Evolutionary conservation across 2,329 filamentous ascomycete species (phyloP).

Genomic region (Stagonosporopsis vannaccii): DNA sequence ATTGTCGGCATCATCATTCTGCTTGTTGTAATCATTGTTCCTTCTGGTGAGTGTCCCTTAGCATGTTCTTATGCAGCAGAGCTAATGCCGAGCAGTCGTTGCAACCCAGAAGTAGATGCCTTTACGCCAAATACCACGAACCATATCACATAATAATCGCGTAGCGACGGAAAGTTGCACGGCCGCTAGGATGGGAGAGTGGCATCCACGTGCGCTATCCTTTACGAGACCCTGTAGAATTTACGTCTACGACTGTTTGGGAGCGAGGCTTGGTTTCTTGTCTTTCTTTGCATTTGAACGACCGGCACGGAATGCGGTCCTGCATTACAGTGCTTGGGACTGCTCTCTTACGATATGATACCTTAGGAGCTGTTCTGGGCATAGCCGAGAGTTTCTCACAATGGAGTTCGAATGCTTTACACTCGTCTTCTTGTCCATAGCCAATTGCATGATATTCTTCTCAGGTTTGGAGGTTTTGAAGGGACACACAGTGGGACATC

Average conservation of each 20-base stretch:
- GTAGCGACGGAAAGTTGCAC: constrained; percentile 29
- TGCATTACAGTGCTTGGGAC: constrained; percentile 22
- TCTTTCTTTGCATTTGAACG: constrained; percentile 47
- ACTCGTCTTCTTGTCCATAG: constrained; percentile 34
- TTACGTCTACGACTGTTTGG: constrained; percentile 46
- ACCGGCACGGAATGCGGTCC: constrained; percentile 33
- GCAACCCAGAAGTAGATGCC: constrained; percentile 34
- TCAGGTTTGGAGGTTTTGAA: neutral
- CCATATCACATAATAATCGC: constrained; percentile 43
- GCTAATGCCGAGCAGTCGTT: constrained; percentile 36
- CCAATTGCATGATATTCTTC: constrained; percentile 22
- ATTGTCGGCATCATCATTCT: constrained; percentile 90
- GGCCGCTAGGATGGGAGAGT: constrained; percentile 27
- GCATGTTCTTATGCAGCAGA: too few relatives aligned
- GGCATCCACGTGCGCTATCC: constrained; percentile 36
- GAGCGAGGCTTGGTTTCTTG: constrained; percentile 47
- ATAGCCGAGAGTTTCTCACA: constrained; percentile 41
- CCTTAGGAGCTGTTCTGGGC: constrained; percentile 32
- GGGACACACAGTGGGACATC: neutral
- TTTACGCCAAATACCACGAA: constrained; percentile 37
- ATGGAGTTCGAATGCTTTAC: constrained; percentile 43
- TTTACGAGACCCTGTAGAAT: constrained; percentile 42
- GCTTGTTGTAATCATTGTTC: constrained; percentile 92
- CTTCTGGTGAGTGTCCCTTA: constrained; percentile 72
- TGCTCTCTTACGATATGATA: constrained; percentile 34